Percentiles rank a stretch among this genome's conserved stretches.
phyloP scores from a whole-genome alignment of 2,329 filamentous ascomycete genomes.

The Neonectria sp. region DNA sequence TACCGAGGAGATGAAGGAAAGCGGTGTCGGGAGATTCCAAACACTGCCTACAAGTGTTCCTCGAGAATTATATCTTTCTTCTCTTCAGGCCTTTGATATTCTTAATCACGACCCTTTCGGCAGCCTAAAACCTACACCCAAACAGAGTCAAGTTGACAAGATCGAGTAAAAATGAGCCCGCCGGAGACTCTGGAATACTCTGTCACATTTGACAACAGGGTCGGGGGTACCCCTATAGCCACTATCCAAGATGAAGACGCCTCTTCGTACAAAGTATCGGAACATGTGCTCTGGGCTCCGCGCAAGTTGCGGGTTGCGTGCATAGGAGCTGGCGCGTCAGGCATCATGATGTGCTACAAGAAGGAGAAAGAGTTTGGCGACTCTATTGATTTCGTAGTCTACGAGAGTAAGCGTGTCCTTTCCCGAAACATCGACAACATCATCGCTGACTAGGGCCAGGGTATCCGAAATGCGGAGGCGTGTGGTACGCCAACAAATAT shows the following conservation, averaged over 20 bases:
- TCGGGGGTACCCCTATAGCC: slow-evolving; percentile 19
- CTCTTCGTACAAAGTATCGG: slow-evolving; percentile 13
- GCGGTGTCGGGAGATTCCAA: too few relatives aligned
- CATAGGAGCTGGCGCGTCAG: slow-evolving; percentile 28
- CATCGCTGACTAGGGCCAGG: not conserved
- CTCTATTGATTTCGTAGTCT: slow-evolving; percentile 24
- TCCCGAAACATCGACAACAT: too few relatives aligned
- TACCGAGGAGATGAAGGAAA: too few relatives aligned
- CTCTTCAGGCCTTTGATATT: too few relatives aligned
- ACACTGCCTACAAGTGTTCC: too few relatives aligned
- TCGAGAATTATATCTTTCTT: too few relatives aligned
- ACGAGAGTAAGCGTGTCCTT: slow-evolving; percentile 18
- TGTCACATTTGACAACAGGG: slow-evolving; percentile 19
- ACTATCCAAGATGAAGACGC: not conserved
- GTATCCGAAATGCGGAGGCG: slow-evolving; percentile 47
- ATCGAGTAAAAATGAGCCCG: too few relatives aligned
- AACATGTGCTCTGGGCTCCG: slow-evolving; percentile 24
- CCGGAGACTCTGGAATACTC: not conserved
- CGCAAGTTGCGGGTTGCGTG: slow-evolving; percentile 24
- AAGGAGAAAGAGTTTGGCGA: slow-evolving; percentile 31
- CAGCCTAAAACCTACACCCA: too few relatives aligned
- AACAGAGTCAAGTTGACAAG: too few relatives aligned
- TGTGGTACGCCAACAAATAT: slow-evolving; percentile 55
- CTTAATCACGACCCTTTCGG: too few relatives aligned
- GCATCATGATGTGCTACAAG: slow-evolving; percentile 32